Base-by-base conservation (phyloP, 345 rosid genomes). In the Syzygium aromaticum region DNA sequence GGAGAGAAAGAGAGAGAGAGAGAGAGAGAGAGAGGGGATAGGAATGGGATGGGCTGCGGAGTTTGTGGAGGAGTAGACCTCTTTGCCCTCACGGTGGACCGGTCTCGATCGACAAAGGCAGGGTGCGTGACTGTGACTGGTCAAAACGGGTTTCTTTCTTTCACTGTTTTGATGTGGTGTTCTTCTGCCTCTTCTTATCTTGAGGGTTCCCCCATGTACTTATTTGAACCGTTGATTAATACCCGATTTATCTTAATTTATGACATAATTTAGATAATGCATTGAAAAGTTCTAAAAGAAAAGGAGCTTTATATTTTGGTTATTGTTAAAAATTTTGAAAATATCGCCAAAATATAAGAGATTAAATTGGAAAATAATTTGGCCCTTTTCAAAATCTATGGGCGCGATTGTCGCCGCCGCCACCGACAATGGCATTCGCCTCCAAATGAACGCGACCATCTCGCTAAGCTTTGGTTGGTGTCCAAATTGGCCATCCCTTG, bases 371-470 rank as follows among this genome's bases (percentile, higher is more conserved):
- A 5, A 38, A 73, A 30, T 17, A 73, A 73, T 8, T 73, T 73
- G 49, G 49, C 4, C 14, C 43, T 73, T 5, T 67, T 46, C 49
- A 73, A 40, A 40, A 8, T 30, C 40, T 64, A 28, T 0, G 5
- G 21, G 40, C 40, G 28, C 22, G 40, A 28, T 15, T 15, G 38
- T 28, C 8, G 77, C 38, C 8, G 77, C 38, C 17, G 38, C 38
- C 77, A 33, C 77, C 21, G 0, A 57, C 28, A 1, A 25, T 0
- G 28, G 0, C 11, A 12, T 2, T 11, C 0, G 28, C 15, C 64
- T 14, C 64, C 7, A 57, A 13, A 57, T n/a, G 64, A 57, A 57
- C 14, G 40, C 21, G 0, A 63, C 77, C 77, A 28, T 63, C 38
- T 63, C 21, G 38, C 38, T 6, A 28, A 63, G 40, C 40, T 63